phyloP scores from a whole-genome alignment of 2,329 filamentous ascomycete species.

The Trichoderma arundinaceum region DNA sequence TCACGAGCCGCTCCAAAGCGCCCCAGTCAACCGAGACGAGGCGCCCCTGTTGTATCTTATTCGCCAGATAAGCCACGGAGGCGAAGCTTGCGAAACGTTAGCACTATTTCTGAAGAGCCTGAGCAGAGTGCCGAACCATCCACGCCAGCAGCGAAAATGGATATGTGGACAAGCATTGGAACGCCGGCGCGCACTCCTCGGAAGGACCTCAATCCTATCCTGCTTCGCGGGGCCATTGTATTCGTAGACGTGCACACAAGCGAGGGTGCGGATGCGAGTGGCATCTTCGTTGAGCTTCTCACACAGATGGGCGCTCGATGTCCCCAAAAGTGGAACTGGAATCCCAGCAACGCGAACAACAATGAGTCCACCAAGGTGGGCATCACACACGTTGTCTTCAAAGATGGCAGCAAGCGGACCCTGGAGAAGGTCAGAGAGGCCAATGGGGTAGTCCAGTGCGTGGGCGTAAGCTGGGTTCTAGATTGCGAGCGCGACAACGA shows the following conservation, averaged over 20 bases:
- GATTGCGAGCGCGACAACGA: slow-evolving; percentile 79
- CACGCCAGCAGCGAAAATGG: slow-evolving; percentile 53
- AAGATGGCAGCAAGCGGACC: slow-evolving; percentile 81
- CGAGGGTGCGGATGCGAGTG: slow-evolving; percentile 79
- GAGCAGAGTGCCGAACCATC: slow-evolving; percentile 40
- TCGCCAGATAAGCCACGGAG: slow-evolving; percentile 54
- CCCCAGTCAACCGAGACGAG: slow-evolving; percentile 52
- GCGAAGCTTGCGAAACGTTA: slow-evolving; percentile 34
- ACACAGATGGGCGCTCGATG: slow-evolving; percentile 82
- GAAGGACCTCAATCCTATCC: slow-evolving; percentile 55
- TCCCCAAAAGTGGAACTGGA: slow-evolving; percentile 78
- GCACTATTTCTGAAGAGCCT: slow-evolving; percentile 30
- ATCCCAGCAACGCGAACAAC: slow-evolving; percentile 52
- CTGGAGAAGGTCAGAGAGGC: slow-evolving; percentile 79
- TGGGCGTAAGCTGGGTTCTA: slow-evolving; percentile 86
- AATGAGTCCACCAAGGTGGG: slow-evolving; percentile 62
- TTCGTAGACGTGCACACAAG: slow-evolving; percentile 84
- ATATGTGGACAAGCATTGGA: slow-evolving; percentile 59
- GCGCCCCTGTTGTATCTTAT: slow-evolving; percentile 60
- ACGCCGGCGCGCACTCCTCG: slow-evolving; percentile 64
- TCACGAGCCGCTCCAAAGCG: slow-evolving; percentile 54
- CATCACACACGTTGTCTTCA: slow-evolving; percentile 89
- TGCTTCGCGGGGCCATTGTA: slow-evolving; percentile 75
- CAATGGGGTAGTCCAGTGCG: slow-evolving; percentile 78
- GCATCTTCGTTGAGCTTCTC: slow-evolving; percentile 80